Evolutionary conservation across 495 filamentous ascomycete species (phyloP).

Genomic region (Friedmanniomyces simplex): DNA sequence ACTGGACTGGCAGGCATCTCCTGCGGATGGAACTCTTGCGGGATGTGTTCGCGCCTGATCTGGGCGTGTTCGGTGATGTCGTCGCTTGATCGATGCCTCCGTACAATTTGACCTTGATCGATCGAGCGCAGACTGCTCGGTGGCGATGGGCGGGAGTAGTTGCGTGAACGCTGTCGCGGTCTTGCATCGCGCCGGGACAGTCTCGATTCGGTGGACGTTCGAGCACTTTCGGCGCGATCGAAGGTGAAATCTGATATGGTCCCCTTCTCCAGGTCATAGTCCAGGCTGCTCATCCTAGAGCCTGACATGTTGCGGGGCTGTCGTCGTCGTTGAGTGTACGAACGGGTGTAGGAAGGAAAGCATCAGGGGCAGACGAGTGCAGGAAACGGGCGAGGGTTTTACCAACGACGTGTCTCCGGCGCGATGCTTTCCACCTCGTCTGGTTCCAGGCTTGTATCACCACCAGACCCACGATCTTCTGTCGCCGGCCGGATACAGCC

Average conservation of each 20-base stretch:
- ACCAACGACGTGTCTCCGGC: not conserved
- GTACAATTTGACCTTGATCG: not conserved
- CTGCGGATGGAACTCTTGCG: not conserved
- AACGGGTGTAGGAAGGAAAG: not conserved
- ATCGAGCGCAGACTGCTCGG: not conserved
- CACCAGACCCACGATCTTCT: not conserved
- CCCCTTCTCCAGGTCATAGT: not conserved
- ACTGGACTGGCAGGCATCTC: not conserved
- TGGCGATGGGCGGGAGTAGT: constrained; percentile 1
- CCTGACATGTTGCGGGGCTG: not conserved
- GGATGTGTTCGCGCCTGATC: not conserved
- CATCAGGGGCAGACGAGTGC: too few species aligned
- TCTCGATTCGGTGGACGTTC: not conserved
- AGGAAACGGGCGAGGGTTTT: not conserved
- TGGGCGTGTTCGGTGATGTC: not conserved
- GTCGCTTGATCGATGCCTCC: not conserved
- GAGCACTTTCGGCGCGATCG: not conserved
- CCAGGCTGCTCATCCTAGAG: not conserved
- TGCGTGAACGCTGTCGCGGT: not conserved
- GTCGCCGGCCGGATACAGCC: not conserved
- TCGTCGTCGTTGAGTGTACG: not conserved
- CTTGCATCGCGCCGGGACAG: not conserved
- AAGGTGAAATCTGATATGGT: not conserved
- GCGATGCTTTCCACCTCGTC: not conserved
- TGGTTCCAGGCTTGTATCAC: not conserved